Conservation (phyloP, 768 basidiomycete species). For the Hygrocybe coccinea region DNA sequence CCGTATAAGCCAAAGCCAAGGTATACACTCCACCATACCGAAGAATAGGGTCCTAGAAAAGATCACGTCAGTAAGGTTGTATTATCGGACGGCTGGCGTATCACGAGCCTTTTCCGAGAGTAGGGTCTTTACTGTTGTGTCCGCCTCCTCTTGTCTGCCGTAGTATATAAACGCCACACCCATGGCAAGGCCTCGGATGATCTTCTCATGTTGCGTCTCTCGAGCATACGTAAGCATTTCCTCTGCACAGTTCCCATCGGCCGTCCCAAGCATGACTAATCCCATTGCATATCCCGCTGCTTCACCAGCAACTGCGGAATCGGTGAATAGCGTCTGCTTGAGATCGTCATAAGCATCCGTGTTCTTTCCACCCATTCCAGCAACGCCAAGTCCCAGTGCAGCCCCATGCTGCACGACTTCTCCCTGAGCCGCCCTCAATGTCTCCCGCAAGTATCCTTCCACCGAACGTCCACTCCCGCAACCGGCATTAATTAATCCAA, state of each 20-base stretch:
- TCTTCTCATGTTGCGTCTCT: slow-evolving; percentile 99
- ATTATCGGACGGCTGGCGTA: background rate
- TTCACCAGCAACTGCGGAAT: slow-evolving; percentile 95
- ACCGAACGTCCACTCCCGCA: slow-evolving; percentile 77
- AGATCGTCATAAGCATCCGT: slow-evolving; percentile 88
- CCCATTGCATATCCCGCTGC: slow-evolving; percentile 98
- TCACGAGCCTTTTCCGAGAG: slow-evolving; percentile 75
- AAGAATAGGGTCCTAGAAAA: slow-evolving; percentile 84
- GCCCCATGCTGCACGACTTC: slow-evolving; percentile 97
- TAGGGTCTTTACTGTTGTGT: slow-evolving; percentile 71
- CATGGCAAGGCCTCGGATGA: slow-evolving; percentile 91
- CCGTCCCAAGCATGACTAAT: slow-evolving; percentile 95
- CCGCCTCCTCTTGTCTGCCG: slow-evolving; percentile 88
- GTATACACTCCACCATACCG: slow-evolving; percentile 98
- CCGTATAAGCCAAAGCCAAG: slow-evolving; percentile 92
- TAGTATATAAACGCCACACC: slow-evolving; percentile 92
- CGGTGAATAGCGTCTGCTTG: slow-evolving; percentile 82
- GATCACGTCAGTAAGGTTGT: background rate
- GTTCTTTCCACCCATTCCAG: slow-evolving; percentile 89
- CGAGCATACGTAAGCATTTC: slow-evolving; percentile 96
- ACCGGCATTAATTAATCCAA: slow-evolving; percentile 92
- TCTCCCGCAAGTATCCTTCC: slow-evolving; percentile 72
- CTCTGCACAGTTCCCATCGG: slow-evolving; percentile 66
- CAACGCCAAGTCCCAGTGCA: slow-evolving; percentile 92
- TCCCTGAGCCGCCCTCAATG: slow-evolving; percentile 66